Evolutionary conservation across 2,329 filamentous ascomycete genomes (phyloP).

Genomic region (Xylariales sp.): DNA sequence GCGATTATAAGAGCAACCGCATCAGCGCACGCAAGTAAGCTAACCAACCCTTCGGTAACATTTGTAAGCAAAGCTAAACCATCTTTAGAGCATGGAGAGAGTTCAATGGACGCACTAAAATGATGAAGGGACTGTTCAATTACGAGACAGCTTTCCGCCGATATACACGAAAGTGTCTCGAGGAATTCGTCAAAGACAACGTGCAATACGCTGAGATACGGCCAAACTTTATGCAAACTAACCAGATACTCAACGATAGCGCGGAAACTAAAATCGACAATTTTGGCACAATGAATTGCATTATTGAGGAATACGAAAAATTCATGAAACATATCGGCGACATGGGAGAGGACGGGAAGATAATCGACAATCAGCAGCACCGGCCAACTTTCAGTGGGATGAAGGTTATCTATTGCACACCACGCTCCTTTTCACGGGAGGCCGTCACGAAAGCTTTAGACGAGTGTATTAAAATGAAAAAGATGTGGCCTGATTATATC

Average conservation of each 20-base stretch:
- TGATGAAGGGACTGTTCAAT: constrained; percentile 70
- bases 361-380: constrained; percentile 40
- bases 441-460: constrained; percentile 61
- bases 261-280: constrained; percentile 59
- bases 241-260: constrained; percentile 62
- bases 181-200: constrained; percentile 66
- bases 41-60: background rate
- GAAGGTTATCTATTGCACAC: constrained; percentile 71
- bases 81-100: constrained; percentile 63
- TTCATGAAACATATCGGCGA: constrained; percentile 55
- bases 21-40: constrained; percentile 43
- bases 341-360: constrained; percentile 40
- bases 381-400: constrained; percentile 62
- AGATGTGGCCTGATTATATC: constrained; percentile 62
- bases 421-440: constrained; percentile 62
- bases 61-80: constrained; percentile 34
- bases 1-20: constrained; percentile 37
- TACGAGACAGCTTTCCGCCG: constrained; percentile 66
- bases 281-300: constrained; percentile 63
- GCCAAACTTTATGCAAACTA: constrained; percentile 68
- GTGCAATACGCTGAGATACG: constrained; percentile 72
- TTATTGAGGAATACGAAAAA: constrained; percentile 59
- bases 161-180: constrained; percentile 66
- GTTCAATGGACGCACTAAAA: constrained; percentile 71
- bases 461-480: constrained; percentile 66